Base-by-base conservation (phyloP, 2,329 filamentous ascomycete genomes). In the Xylogone sp. region DNA sequence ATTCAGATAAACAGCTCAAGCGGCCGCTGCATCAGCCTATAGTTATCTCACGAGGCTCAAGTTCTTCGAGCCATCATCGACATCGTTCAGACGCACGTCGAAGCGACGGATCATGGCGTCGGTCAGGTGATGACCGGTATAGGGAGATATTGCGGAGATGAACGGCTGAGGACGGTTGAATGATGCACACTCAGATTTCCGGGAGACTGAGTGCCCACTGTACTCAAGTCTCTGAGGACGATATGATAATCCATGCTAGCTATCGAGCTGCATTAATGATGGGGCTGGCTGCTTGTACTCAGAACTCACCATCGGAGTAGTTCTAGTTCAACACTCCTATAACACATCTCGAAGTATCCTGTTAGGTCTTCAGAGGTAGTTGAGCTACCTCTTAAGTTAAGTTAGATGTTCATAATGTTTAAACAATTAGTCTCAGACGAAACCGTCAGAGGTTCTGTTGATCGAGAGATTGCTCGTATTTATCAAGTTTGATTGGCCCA, bases 401-500 rank as follows among this genome's bases (percentile, higher is more conserved):
- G 24, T 27, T 27, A 27, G 24, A 10, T 27, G 24, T 10, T 27
- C n/a, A 39, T 39, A 39, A 39, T 39, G n/a, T 39, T 39, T 39
- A 18, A 16, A 39, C 34, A 39, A 6, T 6, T 27, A 6, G 10
- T 27, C 13, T 39, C 8, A 39, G 34, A 16, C n/a, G n/a, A 21
- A 16, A 47, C 34, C 42, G 29, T 45, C 29, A 16, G n/a, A 16
- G 12, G 22, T 53, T 55, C 5, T 45, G 49, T 39, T 48, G 21
- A 24, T 52, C 46, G 10, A 65, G 53, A 43, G 56, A 62, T 43
- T 49, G 73, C 68, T 93, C 85, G 65, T 96, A 97, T 43, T 79
- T 77, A 29, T 81, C 77, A 50, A 96, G 62, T 53, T 88, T 80
- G 56, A 97, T 67, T 3, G 86, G 79, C 1, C 87, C 88, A 12